Conservation (phyloP, 2,329 filamentous ascomycete species). For the Paraconiothyrium sp. region DNA sequence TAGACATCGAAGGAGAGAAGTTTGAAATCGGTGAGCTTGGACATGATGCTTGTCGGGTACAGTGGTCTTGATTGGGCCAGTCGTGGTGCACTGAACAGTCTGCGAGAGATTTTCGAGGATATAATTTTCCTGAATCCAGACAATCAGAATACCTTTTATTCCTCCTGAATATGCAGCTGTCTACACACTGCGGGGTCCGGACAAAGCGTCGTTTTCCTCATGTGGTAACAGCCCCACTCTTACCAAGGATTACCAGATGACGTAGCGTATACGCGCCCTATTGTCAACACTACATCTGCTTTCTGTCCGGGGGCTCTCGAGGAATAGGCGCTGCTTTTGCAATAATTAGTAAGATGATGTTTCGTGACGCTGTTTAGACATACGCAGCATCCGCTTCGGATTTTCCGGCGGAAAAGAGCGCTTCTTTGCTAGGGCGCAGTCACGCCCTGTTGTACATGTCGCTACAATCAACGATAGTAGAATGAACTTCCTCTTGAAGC, state of each 20-base stretch:
- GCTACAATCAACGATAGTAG: slow-evolving; percentile 4
- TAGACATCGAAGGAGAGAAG: slow-evolving; percentile 80
- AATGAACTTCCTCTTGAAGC: slow-evolving; percentile 5
- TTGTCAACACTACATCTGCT: not conserved
- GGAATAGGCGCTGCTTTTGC: not conserved
- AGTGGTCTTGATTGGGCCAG: not conserved
- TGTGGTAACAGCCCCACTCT: slow-evolving; percentile 1
- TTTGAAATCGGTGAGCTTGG: slow-evolving; percentile 53
- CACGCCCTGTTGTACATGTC: slow-evolving; percentile 18
- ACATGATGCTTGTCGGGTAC: slow-evolving; percentile 28
- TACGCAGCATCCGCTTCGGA: not conserved
- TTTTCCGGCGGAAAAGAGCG: not conserved
- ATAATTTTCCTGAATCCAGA: not conserved
- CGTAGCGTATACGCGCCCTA: slow-evolving; percentile 7
- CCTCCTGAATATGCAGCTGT: not conserved
- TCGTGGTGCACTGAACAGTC: not conserved
- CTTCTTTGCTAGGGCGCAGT: not conserved
- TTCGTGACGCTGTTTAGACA: not conserved
- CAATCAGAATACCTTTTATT: not conserved
- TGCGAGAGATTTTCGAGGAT: no score
- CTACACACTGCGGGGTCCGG: not conserved
- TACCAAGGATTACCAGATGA: not conserved
- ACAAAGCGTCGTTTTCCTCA: not conserved
- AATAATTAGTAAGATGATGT: not conserved
- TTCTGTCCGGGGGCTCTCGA: not conserved